Conservation (phyloP, 345 rosid genomes). For the Arabis alpina region DNA sequence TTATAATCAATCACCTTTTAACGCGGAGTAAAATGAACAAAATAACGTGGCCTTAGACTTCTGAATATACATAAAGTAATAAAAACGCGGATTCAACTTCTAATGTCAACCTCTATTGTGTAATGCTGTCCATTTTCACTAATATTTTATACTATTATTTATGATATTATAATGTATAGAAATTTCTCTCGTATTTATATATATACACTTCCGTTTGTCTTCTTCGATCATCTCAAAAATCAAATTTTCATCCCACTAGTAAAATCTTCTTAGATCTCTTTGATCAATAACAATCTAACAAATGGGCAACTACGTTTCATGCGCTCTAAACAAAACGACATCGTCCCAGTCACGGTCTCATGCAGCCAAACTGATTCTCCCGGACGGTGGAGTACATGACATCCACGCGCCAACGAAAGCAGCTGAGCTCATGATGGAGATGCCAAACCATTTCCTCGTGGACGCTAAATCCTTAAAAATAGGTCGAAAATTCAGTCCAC, state of each 20-base stretch:
- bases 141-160: slow-evolving; percentile 1
- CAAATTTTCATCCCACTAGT: not conserved
- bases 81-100: slow-evolving; percentile 34
- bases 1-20: slow-evolving; percentile 11
- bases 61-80: slow-evolving; percentile 15
- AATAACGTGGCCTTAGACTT: slow-evolving; percentile 16
- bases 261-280: not conserved
- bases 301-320: slow-evolving; percentile 86
- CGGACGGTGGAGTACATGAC: slow-evolving; percentile 62
- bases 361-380: slow-evolving; percentile 59
- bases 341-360: slow-evolving; percentile 40
- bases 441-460: slow-evolving; percentile 66
- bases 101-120: slow-evolving; percentile 29
- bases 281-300: not conserved
- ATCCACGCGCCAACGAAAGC: slow-evolving; percentile 61
- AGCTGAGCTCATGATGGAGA: slow-evolving; percentile 91
- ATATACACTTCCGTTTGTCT: slow-evolving; percentile 23
- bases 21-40: slow-evolving; percentile 23
- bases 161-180: not conserved
- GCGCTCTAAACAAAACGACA: slow-evolving; percentile 50
- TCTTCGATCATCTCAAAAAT: slow-evolving; percentile 19
- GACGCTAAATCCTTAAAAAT: slow-evolving; percentile 61
- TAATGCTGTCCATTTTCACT: slow-evolving; percentile 31
- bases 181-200: not conserved
- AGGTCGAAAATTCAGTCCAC: slow-evolving; percentile 66